Conservation (phyloP, 2,329 filamentous ascomycete genomes). For the Gyromitra esculenta region DNA sequence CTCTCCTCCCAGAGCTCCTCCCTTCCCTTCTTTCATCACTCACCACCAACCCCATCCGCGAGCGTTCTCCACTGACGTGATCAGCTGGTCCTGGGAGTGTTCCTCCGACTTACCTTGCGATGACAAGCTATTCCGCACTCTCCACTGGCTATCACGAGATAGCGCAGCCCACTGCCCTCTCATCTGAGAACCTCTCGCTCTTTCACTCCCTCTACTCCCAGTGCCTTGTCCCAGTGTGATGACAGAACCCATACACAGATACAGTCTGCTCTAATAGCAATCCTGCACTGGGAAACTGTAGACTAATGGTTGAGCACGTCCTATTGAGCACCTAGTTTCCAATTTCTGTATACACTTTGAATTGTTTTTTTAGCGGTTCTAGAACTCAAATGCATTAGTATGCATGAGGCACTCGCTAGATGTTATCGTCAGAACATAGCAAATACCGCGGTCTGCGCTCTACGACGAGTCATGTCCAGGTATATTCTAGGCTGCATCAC, state of each 20-base stretch:
- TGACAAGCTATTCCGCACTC: conserved; percentile 13
- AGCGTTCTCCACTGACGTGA: conserved; percentile 3
- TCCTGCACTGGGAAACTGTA: neutral
- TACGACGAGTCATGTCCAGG: conserved; percentile 6
- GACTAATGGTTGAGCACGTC: conserved; percentile 7
- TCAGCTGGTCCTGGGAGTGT: neutral
- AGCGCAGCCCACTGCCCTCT: conserved; percentile 7
- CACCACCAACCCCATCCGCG: too few species aligned
- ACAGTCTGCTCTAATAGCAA: neutral
- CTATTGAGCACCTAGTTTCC: neutral
- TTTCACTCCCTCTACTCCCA: neutral
- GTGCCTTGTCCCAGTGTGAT: conserved; percentile 4
- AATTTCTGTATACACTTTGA: too few species aligned
- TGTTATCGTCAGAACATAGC: neutral
- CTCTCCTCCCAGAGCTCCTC: too few species aligned
- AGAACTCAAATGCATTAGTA: conserved; percentile 6
- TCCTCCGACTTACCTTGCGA: conserved; percentile 5
- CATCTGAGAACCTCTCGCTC: neutral
- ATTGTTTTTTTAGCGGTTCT: neutral
- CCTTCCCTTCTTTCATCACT: too few species aligned
- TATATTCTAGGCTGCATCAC: conserved; percentile 6
- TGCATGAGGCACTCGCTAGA: neutral
- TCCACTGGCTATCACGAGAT: conserved; percentile 7
- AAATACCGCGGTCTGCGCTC: neutral
- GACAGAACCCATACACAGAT: neutral